Percentiles rank a stretch among this genome's conserved stretches.
Evolutionary conservation across 1,139 yeast species (phyloP).

Genomic region (Geotrichum aggregatum): DNA sequence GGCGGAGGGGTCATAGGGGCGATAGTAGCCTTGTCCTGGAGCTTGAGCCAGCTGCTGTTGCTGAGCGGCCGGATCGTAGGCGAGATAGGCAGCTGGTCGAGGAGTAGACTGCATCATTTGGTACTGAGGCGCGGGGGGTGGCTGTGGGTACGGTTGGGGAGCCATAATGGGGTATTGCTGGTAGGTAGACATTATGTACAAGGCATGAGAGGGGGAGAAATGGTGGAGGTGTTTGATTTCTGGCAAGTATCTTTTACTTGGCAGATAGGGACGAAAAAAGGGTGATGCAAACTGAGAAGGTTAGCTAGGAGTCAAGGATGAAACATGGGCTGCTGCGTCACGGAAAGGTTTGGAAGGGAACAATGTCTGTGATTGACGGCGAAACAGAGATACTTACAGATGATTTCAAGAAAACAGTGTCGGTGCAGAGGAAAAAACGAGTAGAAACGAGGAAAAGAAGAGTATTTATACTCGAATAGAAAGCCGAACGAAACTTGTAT

Average conservation of each 20-base stretch:
- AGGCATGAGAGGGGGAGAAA: background rate
- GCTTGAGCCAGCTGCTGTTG: constrained; percentile 10
- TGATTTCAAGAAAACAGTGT: background rate
- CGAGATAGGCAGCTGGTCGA: constrained; percentile 4
- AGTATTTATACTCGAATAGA: background rate
- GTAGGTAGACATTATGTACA: constrained; percentile 25
- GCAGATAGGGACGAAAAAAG: background rate
- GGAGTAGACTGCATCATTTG: constrained; percentile 17
- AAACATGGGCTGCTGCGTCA: constrained; percentile 7
- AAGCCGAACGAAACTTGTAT: background rate
- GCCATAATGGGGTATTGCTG: constrained; percentile 33
- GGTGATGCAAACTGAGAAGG: background rate
- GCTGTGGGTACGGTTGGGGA: constrained; percentile 6
- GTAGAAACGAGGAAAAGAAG: background rate
- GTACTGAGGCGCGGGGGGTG: constrained; percentile 1
- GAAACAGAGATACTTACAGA: background rate
- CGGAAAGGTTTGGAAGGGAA: background rate
- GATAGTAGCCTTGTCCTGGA: background rate
- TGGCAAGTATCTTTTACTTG: too few relatives aligned
- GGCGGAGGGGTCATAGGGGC: constrained; percentile 7
- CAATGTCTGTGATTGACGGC: background rate
- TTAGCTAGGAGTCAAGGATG: constrained; percentile 7
- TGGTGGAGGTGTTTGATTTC: background rate
- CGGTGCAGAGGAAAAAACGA: background rate
- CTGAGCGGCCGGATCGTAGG: background rate